Evolutionary conservation across 257 asterid species (phyloP).

Genomic region (Jaltomata sinuosa): DNA sequence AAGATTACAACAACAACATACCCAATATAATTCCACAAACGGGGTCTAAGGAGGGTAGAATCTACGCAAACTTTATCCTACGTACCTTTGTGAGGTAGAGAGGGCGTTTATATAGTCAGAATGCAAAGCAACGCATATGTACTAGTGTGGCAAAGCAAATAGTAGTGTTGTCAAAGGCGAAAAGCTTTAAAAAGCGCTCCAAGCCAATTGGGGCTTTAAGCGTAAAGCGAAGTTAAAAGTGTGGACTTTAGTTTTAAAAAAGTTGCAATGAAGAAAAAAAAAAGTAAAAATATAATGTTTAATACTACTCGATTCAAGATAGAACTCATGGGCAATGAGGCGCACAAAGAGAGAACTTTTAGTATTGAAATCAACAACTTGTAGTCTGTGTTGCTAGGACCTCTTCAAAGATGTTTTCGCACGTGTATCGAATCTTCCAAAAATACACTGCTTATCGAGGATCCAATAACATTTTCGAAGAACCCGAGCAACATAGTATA

Average conservation of each 20-base stretch:
- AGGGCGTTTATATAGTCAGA: neutral
- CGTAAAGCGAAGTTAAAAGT: too few species aligned
- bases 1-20: too few species aligned
- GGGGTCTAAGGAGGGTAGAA: too few species aligned
- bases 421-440: neutral
- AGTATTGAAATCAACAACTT: neutral
- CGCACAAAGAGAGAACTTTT: neutral
- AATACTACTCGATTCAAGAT: neutral
- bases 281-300: too few species aligned
- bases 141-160: neutral
- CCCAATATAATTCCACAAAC: too few species aligned
- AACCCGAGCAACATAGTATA: neutral
- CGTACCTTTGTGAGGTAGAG: too few species aligned
- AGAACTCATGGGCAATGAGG: neutral
- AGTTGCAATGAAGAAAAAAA: too few species aligned
- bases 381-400: neutral
- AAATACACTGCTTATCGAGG: neutral
- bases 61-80: too few species aligned
- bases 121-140: neutral
- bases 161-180: too few species aligned
- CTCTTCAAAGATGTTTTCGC: neutral
- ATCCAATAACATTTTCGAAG: neutral
- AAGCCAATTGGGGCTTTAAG: too few species aligned
- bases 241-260: neutral
- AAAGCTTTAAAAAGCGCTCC: too few species aligned